These are phyloP conservation scores for Graphiopsis chlorocephala DNA, from an alignment of 2,329 filamentous ascomycete species.

Conservation along the genomic window DNA sequence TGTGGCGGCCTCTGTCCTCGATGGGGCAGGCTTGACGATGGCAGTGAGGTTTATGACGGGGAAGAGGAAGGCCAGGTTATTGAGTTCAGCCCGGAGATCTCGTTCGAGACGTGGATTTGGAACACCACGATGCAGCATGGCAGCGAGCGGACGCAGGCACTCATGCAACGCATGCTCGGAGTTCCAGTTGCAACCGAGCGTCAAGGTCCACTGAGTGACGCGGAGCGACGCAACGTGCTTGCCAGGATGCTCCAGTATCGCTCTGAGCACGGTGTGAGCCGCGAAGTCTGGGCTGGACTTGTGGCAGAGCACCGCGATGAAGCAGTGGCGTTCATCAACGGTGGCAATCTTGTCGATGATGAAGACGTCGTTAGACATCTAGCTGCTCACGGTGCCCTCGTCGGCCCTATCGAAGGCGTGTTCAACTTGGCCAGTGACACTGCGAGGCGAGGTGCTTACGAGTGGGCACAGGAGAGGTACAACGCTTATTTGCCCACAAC, in stretches of 20 bases:
- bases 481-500: not conserved
- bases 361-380: no score
- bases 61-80: not conserved
- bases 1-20: not conserved
- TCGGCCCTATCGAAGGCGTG: not conserved
- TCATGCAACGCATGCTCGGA: not conserved
- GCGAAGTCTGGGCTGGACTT: not conserved
- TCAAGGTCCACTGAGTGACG: not conserved
- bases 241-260: not conserved
- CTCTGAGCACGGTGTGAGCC: not conserved
- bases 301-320: not conserved
- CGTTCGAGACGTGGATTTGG: not conserved
- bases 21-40: not conserved
- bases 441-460: not conserved
- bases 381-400: not conserved
- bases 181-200: not conserved
- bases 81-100: not conserved
- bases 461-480: not conserved
- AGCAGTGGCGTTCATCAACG: not conserved
- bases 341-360: not conserved
- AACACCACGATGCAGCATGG: not conserved
- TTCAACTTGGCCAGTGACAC: not conserved
- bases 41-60: not conserved
- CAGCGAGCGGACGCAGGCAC: not conserved
- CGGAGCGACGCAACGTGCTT: not conserved